Evolutionary conservation across 768 basidiomycete species (phyloP), one percentile per base, ranked within the genome.

Genomic region (Clitopilus passeckerianus): DNA sequence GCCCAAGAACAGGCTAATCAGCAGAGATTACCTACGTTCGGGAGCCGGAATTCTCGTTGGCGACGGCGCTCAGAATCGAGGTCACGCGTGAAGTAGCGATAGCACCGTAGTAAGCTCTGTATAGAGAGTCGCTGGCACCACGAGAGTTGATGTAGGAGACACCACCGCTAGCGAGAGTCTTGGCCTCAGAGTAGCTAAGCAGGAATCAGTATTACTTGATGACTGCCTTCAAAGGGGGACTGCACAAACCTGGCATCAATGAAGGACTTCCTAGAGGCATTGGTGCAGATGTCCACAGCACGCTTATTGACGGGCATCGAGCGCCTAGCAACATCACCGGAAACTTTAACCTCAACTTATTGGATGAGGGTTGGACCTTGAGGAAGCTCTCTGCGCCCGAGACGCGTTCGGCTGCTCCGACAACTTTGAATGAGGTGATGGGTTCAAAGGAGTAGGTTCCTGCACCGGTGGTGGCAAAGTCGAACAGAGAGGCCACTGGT

Each of bases 381-480:
- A 65, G 59, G 64, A 73, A 69, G 56, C 60, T 65, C 34, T 59
- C 58, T 44, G 63, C 57, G 41, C 62, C 62, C 16, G 63, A 56
- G 37, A 41, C n/a, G 27, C 60, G 57, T n/a, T 70, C 59, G 14
- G 59, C 56, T 16, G 65, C 62, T 34, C 66, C 68, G 56, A 66
- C 59, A 22, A 72, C 67, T 60, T 71, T 66, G 72, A 81, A 80
- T 56, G 68, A 70, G 14, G 71, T 71, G 24, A 72, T 63, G 16
- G 79, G 78, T 35, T 66, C 68, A 63, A 81, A 77, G 27, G 70
- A 67, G 70, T 72, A 80, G 14, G 66, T 68, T 7, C 78, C 78
- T 10, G 72, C 62, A 44, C 78, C 79, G 54, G 67, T 69, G 24
- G 72, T 61, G 10, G 72, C 70, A 60, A 81, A 80, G 67, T 80